Conservation (phyloP, 176 grass and related monocot genomes). For the Saccharum spontaneum region DNA sequence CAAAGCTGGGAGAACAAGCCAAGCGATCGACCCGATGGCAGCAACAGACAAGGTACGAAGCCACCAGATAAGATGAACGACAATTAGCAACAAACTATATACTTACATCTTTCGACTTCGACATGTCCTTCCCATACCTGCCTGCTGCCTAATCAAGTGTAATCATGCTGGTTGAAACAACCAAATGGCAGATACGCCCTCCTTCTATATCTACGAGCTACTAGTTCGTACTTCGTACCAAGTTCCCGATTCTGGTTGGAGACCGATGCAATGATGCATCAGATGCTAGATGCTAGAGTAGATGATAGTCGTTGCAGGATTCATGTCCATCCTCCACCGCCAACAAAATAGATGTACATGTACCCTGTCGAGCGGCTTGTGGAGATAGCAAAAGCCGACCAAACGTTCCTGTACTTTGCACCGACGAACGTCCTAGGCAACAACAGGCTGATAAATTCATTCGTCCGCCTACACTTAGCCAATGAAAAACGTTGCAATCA, state of each 20-base stretch:
- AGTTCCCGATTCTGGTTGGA: background rate
- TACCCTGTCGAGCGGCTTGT: background rate
- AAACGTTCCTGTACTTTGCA: background rate
- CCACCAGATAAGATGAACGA: background rate
- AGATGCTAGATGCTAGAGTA: background rate
- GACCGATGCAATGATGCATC: background rate
- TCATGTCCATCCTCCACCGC: background rate
- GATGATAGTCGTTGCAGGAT: background rate
- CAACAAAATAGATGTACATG: background rate
- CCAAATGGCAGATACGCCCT: background rate
- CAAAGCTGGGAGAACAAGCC: background rate
- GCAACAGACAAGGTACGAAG: background rate
- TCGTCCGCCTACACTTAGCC: background rate
- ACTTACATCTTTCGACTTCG: background rate
- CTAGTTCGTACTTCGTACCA: background rate
- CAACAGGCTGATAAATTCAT: background rate
- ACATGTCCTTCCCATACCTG: background rate
- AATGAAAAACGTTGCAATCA: too few species aligned
- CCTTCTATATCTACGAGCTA: background rate
- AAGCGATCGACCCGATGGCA: background rate
- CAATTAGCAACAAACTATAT: background rate
- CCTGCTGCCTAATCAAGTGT: background rate
- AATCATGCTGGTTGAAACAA: background rate
- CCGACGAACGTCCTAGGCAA: background rate
- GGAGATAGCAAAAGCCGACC: background rate